phyloP scores from a whole-genome alignment of 2,329 filamentous ascomycete genomes.

The Phaeosphaeriaceae sp. region DNA sequence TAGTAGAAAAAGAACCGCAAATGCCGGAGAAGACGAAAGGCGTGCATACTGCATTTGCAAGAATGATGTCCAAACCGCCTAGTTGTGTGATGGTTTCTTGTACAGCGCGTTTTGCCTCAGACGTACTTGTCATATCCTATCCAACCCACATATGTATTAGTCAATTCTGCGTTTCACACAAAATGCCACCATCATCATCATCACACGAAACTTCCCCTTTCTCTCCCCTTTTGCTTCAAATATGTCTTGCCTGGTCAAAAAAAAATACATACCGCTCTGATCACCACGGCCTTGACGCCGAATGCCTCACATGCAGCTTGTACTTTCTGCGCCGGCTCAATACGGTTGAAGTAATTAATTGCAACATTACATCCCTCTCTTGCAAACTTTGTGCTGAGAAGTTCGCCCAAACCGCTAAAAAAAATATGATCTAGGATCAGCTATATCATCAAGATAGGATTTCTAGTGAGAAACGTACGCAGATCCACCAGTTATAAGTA shows the following conservation, averaged over 20 bases:
- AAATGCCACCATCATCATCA: not conserved
- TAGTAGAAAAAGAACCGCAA: not conserved
- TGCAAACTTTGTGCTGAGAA: constrained; percentile 71
- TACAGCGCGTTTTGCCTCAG: constrained; percentile 66
- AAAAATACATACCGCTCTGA: constrained; percentile 69
- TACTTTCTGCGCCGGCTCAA: constrained; percentile 65
- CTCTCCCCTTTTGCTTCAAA: not conserved
- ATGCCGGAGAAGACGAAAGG: not conserved
- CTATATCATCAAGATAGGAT: not conserved
- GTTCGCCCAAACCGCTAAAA: constrained; percentile 75
- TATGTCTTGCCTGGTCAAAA: no score
- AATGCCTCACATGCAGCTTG: constrained; percentile 61
- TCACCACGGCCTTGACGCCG: constrained; percentile 58
- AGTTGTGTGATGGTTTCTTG: constrained; percentile 64
- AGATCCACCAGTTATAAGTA: constrained; percentile 69
- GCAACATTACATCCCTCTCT: constrained; percentile 70
- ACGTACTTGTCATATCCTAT: constrained; percentile 66
- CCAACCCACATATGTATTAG: not conserved
- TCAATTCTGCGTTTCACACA: no score
- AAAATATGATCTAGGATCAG: no score
- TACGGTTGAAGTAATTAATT: constrained; percentile 74
- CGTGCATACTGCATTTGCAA: constrained; percentile 71
- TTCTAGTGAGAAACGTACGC: constrained; percentile 53
- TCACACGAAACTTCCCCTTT: not conserved
- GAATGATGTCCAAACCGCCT: constrained; percentile 75